phyloP scores from a whole-genome alignment of 768 basidiomycete species.

The Hericium alpestre region DNA sequence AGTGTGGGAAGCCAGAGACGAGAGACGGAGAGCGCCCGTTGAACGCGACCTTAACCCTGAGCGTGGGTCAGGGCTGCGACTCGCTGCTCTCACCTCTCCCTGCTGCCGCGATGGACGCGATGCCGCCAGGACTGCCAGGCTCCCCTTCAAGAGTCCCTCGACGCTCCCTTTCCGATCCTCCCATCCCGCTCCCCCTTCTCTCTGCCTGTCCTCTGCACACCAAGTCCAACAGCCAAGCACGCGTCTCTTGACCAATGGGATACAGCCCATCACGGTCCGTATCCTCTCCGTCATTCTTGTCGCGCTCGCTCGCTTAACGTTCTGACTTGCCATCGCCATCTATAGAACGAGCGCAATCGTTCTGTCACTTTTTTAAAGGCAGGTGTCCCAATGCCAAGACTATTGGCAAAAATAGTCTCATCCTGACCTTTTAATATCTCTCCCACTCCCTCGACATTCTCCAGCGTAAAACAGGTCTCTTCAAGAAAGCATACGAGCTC shows the following conservation, averaged over 20 bases:
- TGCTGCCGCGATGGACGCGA: conserved; percentile 6
- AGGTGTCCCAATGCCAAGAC: conserved; percentile 20
- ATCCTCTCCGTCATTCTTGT: too few species aligned
- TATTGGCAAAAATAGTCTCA: conserved; percentile 31
- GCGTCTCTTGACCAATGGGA: too few species aligned
- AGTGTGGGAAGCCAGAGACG: too few species aligned
- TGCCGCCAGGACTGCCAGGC: too few species aligned
- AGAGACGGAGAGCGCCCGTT: too few species aligned
- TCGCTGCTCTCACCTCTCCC: not conserved
- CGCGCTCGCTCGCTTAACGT: conserved; percentile 17
- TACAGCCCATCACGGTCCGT: conserved; percentile 70
- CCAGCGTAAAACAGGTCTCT: conserved; percentile 81
- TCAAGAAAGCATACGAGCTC: conserved; percentile 87
- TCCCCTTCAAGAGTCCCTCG: too few species aligned
- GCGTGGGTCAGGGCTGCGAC: conserved; percentile 1
- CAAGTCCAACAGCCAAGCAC: too few species aligned
- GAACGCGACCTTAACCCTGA: too few species aligned
- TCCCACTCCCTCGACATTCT: conserved; percentile 1
- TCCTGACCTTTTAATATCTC: conserved; percentile 9
- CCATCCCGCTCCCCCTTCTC: conserved; percentile 5
- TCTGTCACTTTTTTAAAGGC: conserved; percentile 88
- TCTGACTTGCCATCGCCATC: conserved; percentile 22
- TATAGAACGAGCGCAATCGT: conserved; percentile 84
- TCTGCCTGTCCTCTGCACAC: not conserved
- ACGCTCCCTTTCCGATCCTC: conserved; percentile 5